phyloP scores from a whole-genome alignment of 768 basidiomycete genomes.

The Lactifluus pinguis region DNA sequence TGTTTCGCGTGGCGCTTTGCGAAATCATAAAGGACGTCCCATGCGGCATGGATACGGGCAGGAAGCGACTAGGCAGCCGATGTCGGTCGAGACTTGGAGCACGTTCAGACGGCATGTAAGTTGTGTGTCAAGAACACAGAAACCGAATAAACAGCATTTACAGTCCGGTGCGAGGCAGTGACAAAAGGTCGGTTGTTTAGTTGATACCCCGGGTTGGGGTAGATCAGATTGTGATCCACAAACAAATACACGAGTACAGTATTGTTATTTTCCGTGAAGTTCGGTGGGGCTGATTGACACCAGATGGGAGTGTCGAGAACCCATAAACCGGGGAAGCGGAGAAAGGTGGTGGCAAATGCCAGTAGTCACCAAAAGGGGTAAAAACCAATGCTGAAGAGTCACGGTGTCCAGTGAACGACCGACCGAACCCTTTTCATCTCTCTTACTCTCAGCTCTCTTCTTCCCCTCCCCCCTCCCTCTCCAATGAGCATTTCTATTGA shows the following conservation, averaged over 20 bases:
- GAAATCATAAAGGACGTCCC: not conserved
- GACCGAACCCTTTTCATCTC: not conserved
- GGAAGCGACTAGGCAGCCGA: constrained; percentile 1
- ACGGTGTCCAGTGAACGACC: not conserved
- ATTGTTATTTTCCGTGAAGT: no score
- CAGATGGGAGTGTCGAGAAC: not conserved
- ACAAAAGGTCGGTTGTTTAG: not conserved
- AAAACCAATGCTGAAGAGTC: not conserved
- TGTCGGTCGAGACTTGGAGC: not conserved
- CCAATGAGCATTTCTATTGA: constrained; percentile 40
- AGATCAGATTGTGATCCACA: not conserved
- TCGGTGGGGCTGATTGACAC: no score
- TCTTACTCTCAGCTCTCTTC: not conserved
- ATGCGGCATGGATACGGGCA: not conserved
- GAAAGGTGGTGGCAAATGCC: not conserved
- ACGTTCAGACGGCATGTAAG: not conserved
- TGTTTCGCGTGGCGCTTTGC: not conserved
- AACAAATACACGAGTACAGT: not conserved
- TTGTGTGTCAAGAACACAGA: not conserved
- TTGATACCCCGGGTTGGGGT: not conserved
- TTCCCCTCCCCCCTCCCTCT: not conserved
- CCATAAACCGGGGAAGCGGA: not conserved
- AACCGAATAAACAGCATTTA: not conserved
- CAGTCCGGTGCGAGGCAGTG: not conserved
- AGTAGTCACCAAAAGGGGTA: not conserved